Evolutionary conservation across 495 filamentous ascomycete genomes (phyloP).

Genomic region (Cladorrhinum samala): DNA sequence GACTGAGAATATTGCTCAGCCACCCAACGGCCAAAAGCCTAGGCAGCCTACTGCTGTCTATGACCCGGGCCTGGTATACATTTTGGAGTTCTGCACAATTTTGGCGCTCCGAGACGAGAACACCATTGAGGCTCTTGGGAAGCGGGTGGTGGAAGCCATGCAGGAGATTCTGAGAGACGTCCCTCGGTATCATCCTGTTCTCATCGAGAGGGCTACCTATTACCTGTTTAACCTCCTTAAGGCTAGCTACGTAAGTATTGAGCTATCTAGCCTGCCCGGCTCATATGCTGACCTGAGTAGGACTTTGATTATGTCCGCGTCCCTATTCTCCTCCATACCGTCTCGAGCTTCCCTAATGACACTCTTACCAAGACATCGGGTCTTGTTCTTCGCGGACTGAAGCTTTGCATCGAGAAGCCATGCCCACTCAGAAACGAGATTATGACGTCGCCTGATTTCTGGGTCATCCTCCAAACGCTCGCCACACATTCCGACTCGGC

Average conservation of each 20-base stretch:
- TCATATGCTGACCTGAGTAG: constrained; percentile 38
- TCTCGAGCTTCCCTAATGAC: constrained; percentile 78
- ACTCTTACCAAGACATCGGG: constrained; percentile 68
- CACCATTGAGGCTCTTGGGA: constrained; percentile 66
- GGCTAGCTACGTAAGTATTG: constrained; percentile 71
- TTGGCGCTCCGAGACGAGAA: constrained; percentile 70
- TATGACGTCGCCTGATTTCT: constrained; percentile 94
- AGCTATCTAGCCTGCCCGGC: not conserved
- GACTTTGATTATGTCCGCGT: constrained; percentile 86
- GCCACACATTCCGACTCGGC: constrained; percentile 61
- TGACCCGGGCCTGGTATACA: constrained; percentile 79
- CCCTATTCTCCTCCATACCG: constrained; percentile 86
- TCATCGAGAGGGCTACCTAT: constrained; percentile 75
- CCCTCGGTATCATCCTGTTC: constrained; percentile 66
- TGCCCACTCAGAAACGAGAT: constrained; percentile 81
- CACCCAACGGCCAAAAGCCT: constrained; percentile 52
- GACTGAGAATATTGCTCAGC: constrained; percentile 59
- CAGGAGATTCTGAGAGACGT: constrained; percentile 78
- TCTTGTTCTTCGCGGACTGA: constrained; percentile 70
- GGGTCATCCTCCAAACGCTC: constrained; percentile 79
- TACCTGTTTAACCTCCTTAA: constrained; percentile 81
- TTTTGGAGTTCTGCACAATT: constrained; percentile 82
- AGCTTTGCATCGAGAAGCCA: constrained; percentile 68
- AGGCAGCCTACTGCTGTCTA: constrained; percentile 56
- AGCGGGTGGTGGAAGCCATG: constrained; percentile 69